Evolutionary conservation across 352 stramenopile genomes (phyloP).

Genomic region (Elongisporangium anandrum): DNA sequence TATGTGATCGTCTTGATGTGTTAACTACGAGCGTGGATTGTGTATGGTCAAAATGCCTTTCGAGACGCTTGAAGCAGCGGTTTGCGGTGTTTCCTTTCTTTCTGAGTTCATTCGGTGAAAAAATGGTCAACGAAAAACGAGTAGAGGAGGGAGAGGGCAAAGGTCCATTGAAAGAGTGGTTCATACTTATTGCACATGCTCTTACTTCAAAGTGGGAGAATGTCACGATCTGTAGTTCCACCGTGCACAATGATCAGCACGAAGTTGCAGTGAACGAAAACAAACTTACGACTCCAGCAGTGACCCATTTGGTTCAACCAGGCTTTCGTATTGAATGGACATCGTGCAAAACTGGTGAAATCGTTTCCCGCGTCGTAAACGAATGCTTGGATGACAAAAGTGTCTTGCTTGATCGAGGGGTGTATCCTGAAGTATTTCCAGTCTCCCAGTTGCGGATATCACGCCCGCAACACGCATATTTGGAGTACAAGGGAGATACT

Average conservation of each 20-base stretch:
- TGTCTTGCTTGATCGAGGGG: slow-evolving; percentile 45
- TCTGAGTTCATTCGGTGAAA: slow-evolving; percentile 64
- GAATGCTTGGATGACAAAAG: slow-evolving; percentile 26
- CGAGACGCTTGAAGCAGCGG: neutral
- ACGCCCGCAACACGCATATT: slow-evolving; percentile 28
- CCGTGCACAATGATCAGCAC: slow-evolving; percentile 10
- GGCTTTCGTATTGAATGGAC: slow-evolving; percentile 37
- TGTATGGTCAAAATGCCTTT: slow-evolving; percentile 23
- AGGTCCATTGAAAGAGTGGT: slow-evolving; percentile 75
- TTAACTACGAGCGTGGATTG: slow-evolving; percentile 32
- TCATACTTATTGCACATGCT: slow-evolving; percentile 32
- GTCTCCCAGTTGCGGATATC: slow-evolving; percentile 34
- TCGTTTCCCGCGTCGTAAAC: slow-evolving; percentile 44
- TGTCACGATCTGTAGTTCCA: slow-evolving; percentile 13
- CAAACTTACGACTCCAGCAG: slow-evolving; percentile 29
- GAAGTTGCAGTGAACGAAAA: slow-evolving; percentile 42
- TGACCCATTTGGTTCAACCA: slow-evolving; percentile 12
- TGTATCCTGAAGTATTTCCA: slow-evolving; percentile 29
- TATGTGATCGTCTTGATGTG: slow-evolving; percentile 42
- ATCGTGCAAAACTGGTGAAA: slow-evolving; percentile 12
- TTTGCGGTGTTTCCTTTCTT: slow-evolving; percentile 55
- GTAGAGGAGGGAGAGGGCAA: slow-evolving; percentile 79
- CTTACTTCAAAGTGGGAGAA: slow-evolving; percentile 43
- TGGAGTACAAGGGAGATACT: slow-evolving; percentile 56
- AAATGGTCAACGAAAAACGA: slow-evolving; percentile 40